Evolutionary conservation across 306 rosid species (phyloP).

Genomic region (Prunus mira): DNA sequence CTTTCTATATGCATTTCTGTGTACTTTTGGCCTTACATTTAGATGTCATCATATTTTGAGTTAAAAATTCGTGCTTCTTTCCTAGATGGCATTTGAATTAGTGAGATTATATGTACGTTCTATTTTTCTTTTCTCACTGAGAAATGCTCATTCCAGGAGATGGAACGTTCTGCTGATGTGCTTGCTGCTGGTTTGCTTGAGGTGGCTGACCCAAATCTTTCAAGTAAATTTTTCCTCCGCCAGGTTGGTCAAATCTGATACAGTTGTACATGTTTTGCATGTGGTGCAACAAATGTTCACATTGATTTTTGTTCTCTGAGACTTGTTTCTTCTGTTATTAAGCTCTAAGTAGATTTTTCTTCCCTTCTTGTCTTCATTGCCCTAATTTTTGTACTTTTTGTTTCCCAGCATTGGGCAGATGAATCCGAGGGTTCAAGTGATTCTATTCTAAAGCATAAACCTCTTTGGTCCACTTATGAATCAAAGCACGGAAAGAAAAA

Average conservation of each 20-base stretch:
- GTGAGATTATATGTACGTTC: neutral
- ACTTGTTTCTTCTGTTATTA: neutral
- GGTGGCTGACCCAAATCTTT: constrained; percentile 91
- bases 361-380: constrained; percentile 7
- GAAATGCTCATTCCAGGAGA: constrained; percentile 60
- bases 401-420: constrained; percentile 68
- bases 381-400: constrained; percentile 7
- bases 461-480: constrained; percentile 88
- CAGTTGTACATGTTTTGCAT: neutral
- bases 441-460: constrained; percentile 88
- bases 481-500: constrained; percentile 53
- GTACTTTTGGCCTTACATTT: neutral
- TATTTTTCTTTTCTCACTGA: constrained; percentile 10
- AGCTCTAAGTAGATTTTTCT: constrained; percentile 1
- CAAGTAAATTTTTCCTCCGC: constrained; percentile 79
- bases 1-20: constrained; percentile 5
- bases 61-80: neutral
- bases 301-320: neutral
- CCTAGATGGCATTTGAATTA: neutral
- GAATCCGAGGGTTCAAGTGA: constrained; percentile 60
- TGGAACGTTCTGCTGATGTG: constrained; percentile 94
- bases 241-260: constrained; percentile 41
- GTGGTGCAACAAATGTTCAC: neutral
- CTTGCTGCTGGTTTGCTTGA: constrained; percentile 99
- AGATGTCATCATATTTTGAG: neutral